Conservation (phyloP, 495 filamentous ascomycete genomes). For the Cercophora samala region DNA sequence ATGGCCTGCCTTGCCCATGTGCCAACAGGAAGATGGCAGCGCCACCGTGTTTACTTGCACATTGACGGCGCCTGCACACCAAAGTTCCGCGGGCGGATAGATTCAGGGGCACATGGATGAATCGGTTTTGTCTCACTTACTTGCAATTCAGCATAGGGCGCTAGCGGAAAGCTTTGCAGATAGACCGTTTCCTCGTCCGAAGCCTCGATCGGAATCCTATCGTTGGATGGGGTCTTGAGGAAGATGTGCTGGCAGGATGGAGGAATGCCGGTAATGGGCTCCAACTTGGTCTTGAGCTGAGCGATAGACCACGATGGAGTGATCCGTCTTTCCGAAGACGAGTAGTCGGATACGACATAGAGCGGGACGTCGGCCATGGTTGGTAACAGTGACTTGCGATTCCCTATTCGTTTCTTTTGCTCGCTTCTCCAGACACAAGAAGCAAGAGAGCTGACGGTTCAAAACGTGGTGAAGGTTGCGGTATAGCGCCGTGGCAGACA, state of each 20-base stretch:
- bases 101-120: not conserved
- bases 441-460: not conserved
- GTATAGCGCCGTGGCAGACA: not conserved
- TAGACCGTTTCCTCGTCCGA: conserved; percentile 63
- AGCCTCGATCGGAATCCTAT: conserved; percentile 56
- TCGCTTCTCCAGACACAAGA: not conserved
- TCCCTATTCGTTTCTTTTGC: not conserved
- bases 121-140: conserved; percentile 50
- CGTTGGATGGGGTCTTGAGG: conserved; percentile 56
- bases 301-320: conserved; percentile 88
- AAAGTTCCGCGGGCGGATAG: conserved; percentile 2
- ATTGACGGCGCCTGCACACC: conserved; percentile 4
- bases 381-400: not conserved
- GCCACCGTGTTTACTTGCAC: conserved; percentile 9
- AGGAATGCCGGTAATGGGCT: conserved; percentile 90
- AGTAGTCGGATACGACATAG: conserved; percentile 72
- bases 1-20: not conserved
- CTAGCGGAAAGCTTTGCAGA: conserved; percentile 60
- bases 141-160: conserved; percentile 70
- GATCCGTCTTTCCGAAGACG: conserved; percentile 78
- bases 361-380: conserved; percentile 76
- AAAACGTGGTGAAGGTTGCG: not conserved
- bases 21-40: conserved; percentile 3
- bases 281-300: conserved; percentile 83
- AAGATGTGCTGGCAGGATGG: conserved; percentile 71